Evolutionary conservation across 2,329 filamentous ascomycete species (phyloP).

Genomic region (Colletotrichum orchidophilum): DNA sequence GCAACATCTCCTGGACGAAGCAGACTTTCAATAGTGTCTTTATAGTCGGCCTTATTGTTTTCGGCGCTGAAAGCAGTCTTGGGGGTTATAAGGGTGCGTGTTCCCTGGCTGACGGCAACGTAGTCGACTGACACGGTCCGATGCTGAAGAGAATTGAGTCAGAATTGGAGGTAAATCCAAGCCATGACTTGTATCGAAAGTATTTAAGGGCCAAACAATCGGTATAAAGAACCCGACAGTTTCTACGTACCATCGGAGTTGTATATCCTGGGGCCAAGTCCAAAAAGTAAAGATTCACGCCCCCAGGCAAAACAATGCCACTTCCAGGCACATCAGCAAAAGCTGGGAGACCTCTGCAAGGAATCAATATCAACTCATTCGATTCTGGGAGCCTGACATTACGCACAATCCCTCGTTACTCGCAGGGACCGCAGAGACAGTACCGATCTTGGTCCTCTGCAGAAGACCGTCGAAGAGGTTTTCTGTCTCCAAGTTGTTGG

Average conservation of each 20-base stretch:
- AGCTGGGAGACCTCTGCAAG: not conserved
- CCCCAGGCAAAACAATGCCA: slow-evolving; percentile 7
- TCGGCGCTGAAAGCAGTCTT: slow-evolving; percentile 1
- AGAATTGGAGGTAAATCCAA: not conserved
- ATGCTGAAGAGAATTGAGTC: not conserved
- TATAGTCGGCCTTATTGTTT: not conserved
- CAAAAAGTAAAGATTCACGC: slow-evolving; percentile 11
- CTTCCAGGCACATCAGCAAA: not conserved
- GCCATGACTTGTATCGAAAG: not conserved
- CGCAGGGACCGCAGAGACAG: slow-evolving; percentile 38
- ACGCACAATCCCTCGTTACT: slow-evolving; percentile 3
- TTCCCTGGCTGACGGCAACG: not conserved
- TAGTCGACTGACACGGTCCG: slow-evolving; percentile 15
- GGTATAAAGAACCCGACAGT: too few relatives aligned
- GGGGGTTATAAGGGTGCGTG: not conserved
- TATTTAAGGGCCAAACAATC: too few relatives aligned
- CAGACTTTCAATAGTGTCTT: not conserved
- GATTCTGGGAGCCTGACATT: too few relatives aligned
- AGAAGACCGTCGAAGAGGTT: not conserved
- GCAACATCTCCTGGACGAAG: slow-evolving; percentile 9
- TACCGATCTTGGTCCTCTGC: slow-evolving; percentile 41
- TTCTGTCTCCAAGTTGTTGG: not conserved
- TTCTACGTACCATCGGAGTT: slow-evolving; percentile 9
- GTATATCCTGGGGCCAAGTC: slow-evolving; percentile 2
- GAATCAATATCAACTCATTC: not conserved